Conservation (phyloP, 1,284 basidiomycete genomes). For the Moniliella sp. region DNA sequence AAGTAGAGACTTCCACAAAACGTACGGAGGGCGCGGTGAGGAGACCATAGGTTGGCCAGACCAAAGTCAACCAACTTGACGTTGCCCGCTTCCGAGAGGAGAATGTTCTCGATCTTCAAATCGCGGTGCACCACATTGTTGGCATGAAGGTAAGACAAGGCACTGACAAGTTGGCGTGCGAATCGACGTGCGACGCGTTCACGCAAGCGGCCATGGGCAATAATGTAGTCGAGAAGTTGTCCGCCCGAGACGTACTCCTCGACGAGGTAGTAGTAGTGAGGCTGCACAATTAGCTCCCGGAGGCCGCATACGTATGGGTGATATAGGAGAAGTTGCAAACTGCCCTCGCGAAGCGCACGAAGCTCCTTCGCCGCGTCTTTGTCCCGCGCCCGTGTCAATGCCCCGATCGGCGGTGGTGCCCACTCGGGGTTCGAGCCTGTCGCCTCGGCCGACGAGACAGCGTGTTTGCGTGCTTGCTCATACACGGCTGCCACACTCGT, state of each 20-base stretch:
- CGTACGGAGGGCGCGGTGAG: constrained; percentile 63
- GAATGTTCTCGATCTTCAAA: constrained; percentile 96
- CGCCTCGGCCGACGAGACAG: no score
- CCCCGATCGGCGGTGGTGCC: no score
- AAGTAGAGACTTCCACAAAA: constrained; percentile 98
- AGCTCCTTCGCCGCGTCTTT: constrained; percentile 94
- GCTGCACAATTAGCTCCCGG: constrained; percentile 55
- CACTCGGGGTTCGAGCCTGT: no score
- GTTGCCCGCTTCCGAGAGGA: constrained; percentile 91
- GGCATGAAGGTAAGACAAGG: constrained; percentile 28
- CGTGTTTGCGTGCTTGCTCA: no score
- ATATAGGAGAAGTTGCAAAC: constrained; percentile 76
- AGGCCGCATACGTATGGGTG: constrained; percentile 97
- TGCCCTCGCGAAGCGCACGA: constrained; percentile 79
- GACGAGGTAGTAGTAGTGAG: constrained; percentile 95
- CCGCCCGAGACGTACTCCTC: constrained; percentile 95
- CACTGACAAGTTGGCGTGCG: constrained; percentile 81
- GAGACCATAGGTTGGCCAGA: constrained; percentile 82
- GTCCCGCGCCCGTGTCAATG: constrained; percentile 21
- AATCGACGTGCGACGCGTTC: constrained; percentile 90
- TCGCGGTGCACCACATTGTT: constrained; percentile 37
- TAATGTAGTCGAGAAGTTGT: constrained; percentile 98
- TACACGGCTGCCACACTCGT: no score
- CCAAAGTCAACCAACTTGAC: constrained; percentile 99
- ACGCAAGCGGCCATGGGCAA: constrained; percentile 80